phyloP scores from a whole-genome alignment of 129 eudicot genomes.

The Artemisia annua region DNA sequence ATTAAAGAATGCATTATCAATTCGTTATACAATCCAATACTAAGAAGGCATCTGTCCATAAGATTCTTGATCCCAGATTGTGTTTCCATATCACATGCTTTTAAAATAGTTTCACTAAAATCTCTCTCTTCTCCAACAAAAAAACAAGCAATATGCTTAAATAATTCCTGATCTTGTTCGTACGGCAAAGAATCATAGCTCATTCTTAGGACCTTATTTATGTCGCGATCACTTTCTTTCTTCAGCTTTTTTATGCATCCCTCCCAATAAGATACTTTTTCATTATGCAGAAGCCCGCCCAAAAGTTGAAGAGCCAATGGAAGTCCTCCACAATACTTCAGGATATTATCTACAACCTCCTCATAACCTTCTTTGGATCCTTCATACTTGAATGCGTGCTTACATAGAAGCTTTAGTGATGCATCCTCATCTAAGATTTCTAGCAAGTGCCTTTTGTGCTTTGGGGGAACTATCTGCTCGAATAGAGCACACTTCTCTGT shows the following conservation, averaged over 20 bases:
- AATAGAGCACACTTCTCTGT: background rate
- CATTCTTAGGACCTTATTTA: background rate
- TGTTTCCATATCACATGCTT: background rate
- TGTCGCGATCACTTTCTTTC: background rate
- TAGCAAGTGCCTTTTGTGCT: background rate
- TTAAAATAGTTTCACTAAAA: background rate
- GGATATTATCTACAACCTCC: background rate
- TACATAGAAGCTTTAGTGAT: background rate
- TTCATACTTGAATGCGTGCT: background rate
- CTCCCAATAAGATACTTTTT: background rate
- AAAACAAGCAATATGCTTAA: constrained; percentile 1
- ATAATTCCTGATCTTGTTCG: background rate
- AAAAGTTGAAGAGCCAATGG: background rate
- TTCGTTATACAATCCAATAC: background rate
- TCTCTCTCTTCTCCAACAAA: background rate
- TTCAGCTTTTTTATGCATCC: background rate
- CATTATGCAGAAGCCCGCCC: background rate
- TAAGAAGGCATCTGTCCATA: background rate
- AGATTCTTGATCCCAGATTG: background rate
- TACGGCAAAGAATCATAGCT: background rate
- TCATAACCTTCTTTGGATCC: background rate
- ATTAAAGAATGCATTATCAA: constrained; percentile 7
- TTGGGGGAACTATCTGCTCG: background rate
- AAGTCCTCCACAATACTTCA: background rate
- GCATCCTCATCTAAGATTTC: background rate